Percentiles rank a stretch among this genome's conserved stretches.
These are phyloP conservation scores for Staphylotrichum tortipilum DNA, from an alignment of 495 filamentous ascomycete genomes.

Conservation along the genomic window DNA sequence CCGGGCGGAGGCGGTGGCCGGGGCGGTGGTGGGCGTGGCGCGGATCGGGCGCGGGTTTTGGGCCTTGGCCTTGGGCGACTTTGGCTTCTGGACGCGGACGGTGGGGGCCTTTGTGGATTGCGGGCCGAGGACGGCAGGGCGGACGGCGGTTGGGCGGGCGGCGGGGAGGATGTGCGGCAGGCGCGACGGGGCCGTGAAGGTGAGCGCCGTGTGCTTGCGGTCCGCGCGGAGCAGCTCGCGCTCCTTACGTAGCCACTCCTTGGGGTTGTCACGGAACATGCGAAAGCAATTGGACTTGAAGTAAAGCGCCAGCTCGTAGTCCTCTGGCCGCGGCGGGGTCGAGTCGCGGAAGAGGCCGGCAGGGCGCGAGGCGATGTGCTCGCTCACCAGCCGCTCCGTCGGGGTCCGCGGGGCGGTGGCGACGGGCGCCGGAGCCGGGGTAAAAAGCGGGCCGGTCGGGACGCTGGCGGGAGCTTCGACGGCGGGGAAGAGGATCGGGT, in stretches of 20 bases:
- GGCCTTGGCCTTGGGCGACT: slow-evolving; percentile 16
- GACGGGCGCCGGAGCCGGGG: slow-evolving; percentile 32
- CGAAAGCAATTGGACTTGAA: slow-evolving; percentile 58
- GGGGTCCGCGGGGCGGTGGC: slow-evolving; percentile 35
- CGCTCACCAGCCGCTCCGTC: slow-evolving; percentile 41
- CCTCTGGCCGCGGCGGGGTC: slow-evolving; percentile 57
- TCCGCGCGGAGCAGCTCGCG: slow-evolving; percentile 49
- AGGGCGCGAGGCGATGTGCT: slow-evolving; percentile 59
- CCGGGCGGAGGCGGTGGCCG: slow-evolving; percentile 10
- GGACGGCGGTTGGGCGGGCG: slow-evolving; percentile 34
- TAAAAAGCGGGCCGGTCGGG: slow-evolving; percentile 50
- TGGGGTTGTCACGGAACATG: slow-evolving; percentile 50
- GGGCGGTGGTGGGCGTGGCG: slow-evolving; percentile 18
- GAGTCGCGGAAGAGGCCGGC: slow-evolving; percentile 44
- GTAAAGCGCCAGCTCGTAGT: slow-evolving; percentile 59
- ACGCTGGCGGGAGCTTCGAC: slow-evolving; percentile 34
- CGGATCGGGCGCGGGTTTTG: slow-evolving; percentile 24
- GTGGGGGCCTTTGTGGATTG: slow-evolving; percentile 38
- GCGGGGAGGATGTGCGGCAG: slow-evolving; percentile 37
- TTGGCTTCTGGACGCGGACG: slow-evolving; percentile 35
- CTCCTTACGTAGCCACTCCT: slow-evolving; percentile 55
- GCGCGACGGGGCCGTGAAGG: slow-evolving; percentile 21
- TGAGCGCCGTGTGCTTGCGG: slow-evolving; percentile 25
- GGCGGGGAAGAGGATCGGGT: slow-evolving; percentile 55
- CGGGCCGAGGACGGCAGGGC: slow-evolving; percentile 23